Evolutionary conservation across 2,329 filamentous ascomycete genomes (phyloP), one percentile per base, ranked within the genome.

Genomic region (Diaporthe velutina): DNA sequence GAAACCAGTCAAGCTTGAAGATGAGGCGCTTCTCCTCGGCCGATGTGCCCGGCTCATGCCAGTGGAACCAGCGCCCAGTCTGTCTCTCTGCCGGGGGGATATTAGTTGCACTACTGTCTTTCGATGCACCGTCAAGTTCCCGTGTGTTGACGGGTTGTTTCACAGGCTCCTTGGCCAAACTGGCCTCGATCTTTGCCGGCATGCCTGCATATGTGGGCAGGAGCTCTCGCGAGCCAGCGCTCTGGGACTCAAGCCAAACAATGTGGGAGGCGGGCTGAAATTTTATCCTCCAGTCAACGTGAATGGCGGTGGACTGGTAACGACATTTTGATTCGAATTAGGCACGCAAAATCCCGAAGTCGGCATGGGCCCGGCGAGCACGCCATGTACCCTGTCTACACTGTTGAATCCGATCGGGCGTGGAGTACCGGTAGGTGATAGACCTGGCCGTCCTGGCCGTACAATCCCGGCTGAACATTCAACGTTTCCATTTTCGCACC

Each of bases 1-100:
- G 82, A 74, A 88, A 88, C 78, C 84, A 85, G 77, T 89, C 88
- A 35, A 89, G 83, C 78, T 89, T 89, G 71, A 85, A 81, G 25
- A 88, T 82, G 13, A 90, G 83, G 54, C 80, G 82, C 73, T 85
- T 85, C 78, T 89, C 85, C 75, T 83, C 81, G 2, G 79, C 79
- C 13, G 80, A 82, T 0, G 84, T 86, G 40, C 82, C 82, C 1
- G 83, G 83, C 61, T 86, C 83, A 74, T 86, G 84, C 85, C 85
- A 87, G 66, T 83, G 82, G 70, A 85, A 83, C 82, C 83, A 84
- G 45, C 76, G n/a, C 71, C 55, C 19, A 19, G 33, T 9, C 33
- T 48, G 67, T 13, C 42, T 50, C 66, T 48, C 60, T 54, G 33
- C 45, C 15, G 28, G 28, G 28, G 22, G 48, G 0, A 5, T 42